Evolutionary conservation across 2,329 filamentous ascomycete species (phyloP), one percentile per base, ranked within the genome.

Genomic region (Arthroderma sp.): DNA sequence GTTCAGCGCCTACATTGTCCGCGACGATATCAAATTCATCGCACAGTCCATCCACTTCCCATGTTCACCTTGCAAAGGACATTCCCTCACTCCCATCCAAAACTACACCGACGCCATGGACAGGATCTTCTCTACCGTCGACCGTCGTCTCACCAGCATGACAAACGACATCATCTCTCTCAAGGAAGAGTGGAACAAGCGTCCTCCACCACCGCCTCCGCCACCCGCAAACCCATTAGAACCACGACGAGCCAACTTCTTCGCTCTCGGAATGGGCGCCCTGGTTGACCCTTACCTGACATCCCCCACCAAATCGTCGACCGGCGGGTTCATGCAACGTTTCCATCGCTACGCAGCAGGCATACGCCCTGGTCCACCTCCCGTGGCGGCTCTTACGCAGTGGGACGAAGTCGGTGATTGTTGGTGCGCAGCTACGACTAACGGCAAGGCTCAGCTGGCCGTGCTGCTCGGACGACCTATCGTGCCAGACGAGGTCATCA

Each of bases 371-470:
- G 49, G 63, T 63, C 65, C 69, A 19, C 72, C 77, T 0, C 77
- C 79, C 0, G 65, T 73, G n/a, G 70, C 76, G 0, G 88, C 86
- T 0, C 76, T 95, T 1, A 67, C 72, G 1, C 72, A 76, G 2
- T 95, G 91, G 89, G 76, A 83, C 8, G 87, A 95, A 53, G 79
- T 85, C 35, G 88, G 87, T 19, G 87, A 97, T 61, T 94, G 89
- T 71, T 97, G 89, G 87, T 97, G 91, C 69, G 83, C 85, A 3
- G 70, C 74, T 8, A 67, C 69, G 54, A 78, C 73, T 0, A 62
- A 77, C 53, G 68, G 68, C 13, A 71, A 73, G 15, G 65, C 73
- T 6, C 75, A 77, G 60, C 64, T 78, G 11, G 65, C 66, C 1
- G 66, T 77, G 19, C 55, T 65, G 3, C 66, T 76, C 0, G 65